Evolutionary conservation across 495 filamentous ascomycete genomes (phyloP), one percentile per base, ranked within the genome.

Genomic region (Aspergillus hancockii): DNA sequence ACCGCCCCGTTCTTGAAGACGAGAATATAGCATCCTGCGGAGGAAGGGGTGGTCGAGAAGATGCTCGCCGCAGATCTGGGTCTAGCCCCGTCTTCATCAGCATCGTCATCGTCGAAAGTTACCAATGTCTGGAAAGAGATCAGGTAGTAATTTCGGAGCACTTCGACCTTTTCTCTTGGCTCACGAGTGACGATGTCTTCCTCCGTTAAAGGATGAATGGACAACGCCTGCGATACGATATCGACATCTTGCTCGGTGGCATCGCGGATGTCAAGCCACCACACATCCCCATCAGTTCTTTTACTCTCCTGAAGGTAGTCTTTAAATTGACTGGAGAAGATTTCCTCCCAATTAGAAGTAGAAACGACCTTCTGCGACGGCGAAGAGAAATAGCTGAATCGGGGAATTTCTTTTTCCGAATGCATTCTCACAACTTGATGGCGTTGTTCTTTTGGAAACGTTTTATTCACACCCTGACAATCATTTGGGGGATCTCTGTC

Each of bases 121-220:
- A 84, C 74, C 47, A 97, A 92, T 0, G 91, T 94, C 43, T 92
- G 88, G 77, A 97, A 96, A 59, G 88, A 93, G 40, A 96, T 89
- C 60, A 98, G 91, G 68, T 98, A 98, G 76, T 98, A 98, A 23
- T 89, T 86, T 21, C 86, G 84, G 73, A 96, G 97, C 22, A 97
- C 86, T 67, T 98, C 93, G 31, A 98, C 93, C 76, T 98, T 97
- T 74, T 97, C 94, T 10, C 93, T 89, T 2, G 91, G 83, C 71
- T 98, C 93, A 59, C 93, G 91, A 4, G 87, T 91, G 12, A 83
- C 85, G 56, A 98, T 93, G 73, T 97, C 93, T 74, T 98, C 93
- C 2, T 87, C 86, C 2, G 93, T 97, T 65, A 97, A 72, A 1
- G 90, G 93, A 72, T 97, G 93, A 43, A 97, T 88, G 12, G 88